Evolutionary conservation across 306 rosid species (phyloP), one percentile per base, ranked within the genome.

Genomic region (Parietaria judaica): DNA sequence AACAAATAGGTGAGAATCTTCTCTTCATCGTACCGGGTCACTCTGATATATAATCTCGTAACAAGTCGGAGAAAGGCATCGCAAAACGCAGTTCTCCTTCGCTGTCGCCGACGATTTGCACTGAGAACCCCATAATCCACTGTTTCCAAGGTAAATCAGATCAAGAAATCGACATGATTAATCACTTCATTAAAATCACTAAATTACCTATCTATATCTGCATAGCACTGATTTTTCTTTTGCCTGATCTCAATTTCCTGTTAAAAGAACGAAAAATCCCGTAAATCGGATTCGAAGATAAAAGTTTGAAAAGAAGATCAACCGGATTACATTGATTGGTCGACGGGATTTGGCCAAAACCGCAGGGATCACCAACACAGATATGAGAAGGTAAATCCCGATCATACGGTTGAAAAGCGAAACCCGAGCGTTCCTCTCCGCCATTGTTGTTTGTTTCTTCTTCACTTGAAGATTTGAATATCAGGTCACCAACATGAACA

Each of bases 71-170:
- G 96, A 83, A 67, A 91, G 98, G 74, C 98, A 87, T 71, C 84
- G 82, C 69, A 91, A 61, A 64, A 84, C 98, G 67, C 98, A 91
- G 69, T 91, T 91, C 73, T 91, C 96, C 77, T 79, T 91, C n/a
- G 84, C 85, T 72, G 70, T 75, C 68, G 60, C 34, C 1, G 95
- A 81, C 52, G 96, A 80, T 65, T 82, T 83, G 81, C 98, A 91
- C 7, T 73, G 70, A 89, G 74, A 66, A 45, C 98, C 96, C 96
- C 98, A 88, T 77, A 91, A 36, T 14, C 96, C 96, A 58, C 98
- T 91, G 68, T 56, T 5, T 23, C 3, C 8, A n/a, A 51, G 10
- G 36, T 1, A 31, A 23, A 39, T 14, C 51, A 15, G 6, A 12
- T 16, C 4, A 39, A 58, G 16, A 17, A 38, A 14, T 3, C 14